Evolutionary conservation across 2,329 filamentous ascomycete genomes (phyloP), one percentile per base, ranked within the genome.

Genomic region (Penicillium olsonii): DNA sequence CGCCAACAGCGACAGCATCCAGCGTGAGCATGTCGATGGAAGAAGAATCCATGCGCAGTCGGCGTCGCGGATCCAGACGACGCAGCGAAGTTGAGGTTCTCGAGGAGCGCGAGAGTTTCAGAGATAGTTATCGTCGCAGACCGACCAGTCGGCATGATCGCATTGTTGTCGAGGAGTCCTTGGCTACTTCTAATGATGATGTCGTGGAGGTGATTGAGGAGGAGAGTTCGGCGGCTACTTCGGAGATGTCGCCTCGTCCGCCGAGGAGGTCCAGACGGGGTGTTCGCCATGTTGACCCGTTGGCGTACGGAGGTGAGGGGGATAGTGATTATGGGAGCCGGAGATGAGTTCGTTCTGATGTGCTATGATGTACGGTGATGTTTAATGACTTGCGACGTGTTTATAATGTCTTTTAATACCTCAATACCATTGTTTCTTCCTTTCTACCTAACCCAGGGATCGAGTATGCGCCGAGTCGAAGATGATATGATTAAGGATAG

Each of bases 161-260:
- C 2, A 56, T 69, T 15, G 53, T 68, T 17, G 62, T 69, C 19
- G 72, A 70, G 49, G 66, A 71, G 59, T 66, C 63, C 20, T 48
- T 61, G 41, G 63, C 60, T 40, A 54, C 57, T 15, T 55, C 62
- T 33, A 50, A 55, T 37, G 55, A 74, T 41, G 78, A 82, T 64
- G 69, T 82, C n/a, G 75, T 83, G 2, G 79, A 83, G 65, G 81
- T 84, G 8, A 75, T 80, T 50, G 81, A 84, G 65, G 81, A 83
- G 65, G 73, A 78, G 26, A 56, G 53, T 19, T 61, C 57, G 2
- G 47, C 19, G 15, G 20, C 53, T 46, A 77, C 75, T 5, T 62
- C 63, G 24, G 48, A 49, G 39, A 3, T 59, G 14, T 70, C 67
- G 39, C 67, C 69, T 40, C 63, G 62, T 53, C 61, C 60, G 45